Evolutionary conservation across 768 basidiomycete genomes (phyloP).

Genomic region (Russula abietina): DNA sequence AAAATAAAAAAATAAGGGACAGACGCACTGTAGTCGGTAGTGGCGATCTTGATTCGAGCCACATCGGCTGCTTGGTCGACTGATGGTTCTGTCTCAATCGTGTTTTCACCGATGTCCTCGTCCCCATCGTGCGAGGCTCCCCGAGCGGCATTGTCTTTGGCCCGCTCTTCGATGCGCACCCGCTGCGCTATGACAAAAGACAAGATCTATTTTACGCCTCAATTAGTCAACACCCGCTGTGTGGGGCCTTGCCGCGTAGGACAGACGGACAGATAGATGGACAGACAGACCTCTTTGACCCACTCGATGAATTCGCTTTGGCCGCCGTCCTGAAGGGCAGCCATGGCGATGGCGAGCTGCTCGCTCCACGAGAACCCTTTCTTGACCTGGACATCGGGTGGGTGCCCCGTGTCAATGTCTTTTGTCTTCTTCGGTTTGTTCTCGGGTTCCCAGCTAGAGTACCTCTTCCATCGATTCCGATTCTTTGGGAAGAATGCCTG

Average conservation of each 20-base stretch:
- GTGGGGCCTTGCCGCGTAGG: neutral
- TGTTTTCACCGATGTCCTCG: slow-evolving; percentile 28
- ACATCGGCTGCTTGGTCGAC: slow-evolving; percentile 53
- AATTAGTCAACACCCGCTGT: slow-evolving; percentile 8
- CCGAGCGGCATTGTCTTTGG: slow-evolving; percentile 37
- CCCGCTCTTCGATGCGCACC: slow-evolving; percentile 54
- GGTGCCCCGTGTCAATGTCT: slow-evolving; percentile 42
- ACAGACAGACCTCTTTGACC: slow-evolving; percentile 65
- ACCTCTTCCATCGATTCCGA: slow-evolving; percentile 79
- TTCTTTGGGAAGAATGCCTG: slow-evolving; percentile 90
- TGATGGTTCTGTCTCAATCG: neutral
- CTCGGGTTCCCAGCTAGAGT: slow-evolving; percentile 67
- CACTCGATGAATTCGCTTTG: slow-evolving; percentile 65
- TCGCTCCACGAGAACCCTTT: slow-evolving; percentile 87
- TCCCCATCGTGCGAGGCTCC: slow-evolving; percentile 33
- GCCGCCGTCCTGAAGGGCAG: slow-evolving; percentile 61
- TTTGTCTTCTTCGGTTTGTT: slow-evolving; percentile 34
- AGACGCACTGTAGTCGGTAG: slow-evolving; percentile 63
- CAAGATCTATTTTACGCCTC: slow-evolving; percentile 47
- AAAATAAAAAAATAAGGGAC: neutral
- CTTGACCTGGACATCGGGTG: slow-evolving; percentile 72
- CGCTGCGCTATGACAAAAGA: slow-evolving; percentile 53
- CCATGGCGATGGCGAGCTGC: slow-evolving; percentile 81
- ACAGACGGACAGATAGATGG: slow-evolving; percentile 29
- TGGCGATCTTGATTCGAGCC: slow-evolving; percentile 58